A percentile compares a stretch with the other conserved stretches of the same genome.
Evolutionary conservation across 768 basidiomycete species (phyloP).

Genomic region (Mycena vitilis): DNA sequence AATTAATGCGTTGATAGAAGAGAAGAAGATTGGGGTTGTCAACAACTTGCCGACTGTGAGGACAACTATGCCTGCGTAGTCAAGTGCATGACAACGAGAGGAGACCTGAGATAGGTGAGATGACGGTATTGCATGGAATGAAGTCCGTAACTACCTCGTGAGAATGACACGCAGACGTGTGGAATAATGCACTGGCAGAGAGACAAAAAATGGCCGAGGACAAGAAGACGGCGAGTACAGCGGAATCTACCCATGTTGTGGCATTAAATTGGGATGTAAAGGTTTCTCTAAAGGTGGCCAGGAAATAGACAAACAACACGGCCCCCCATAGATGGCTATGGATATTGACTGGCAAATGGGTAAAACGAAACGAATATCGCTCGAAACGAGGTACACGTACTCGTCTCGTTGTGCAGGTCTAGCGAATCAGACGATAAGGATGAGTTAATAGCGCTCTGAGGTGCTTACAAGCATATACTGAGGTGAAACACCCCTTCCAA

Average conservation of each 20-base stretch:
- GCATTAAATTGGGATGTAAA: conserved; percentile 64
- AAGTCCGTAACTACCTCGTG: conserved; percentile 58
- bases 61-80: conserved; percentile 83
- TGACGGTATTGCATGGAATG: conserved; percentile 24
- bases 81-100: conserved; percentile 70
- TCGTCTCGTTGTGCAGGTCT: conserved; percentile 87
- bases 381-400: conserved; percentile 48
- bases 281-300: conserved; percentile 62
- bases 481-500: conserved; percentile 72
- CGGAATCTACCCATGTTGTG: conserved; percentile 70
- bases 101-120: conserved; percentile 58
- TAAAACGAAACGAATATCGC: conserved; percentile 1
- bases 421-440: conserved; percentile 31
- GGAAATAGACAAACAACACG: conserved; percentile 66
- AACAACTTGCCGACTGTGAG: conserved; percentile 30
- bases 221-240: conserved; percentile 74
- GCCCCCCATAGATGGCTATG: conserved; percentile 84
- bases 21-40: conserved; percentile 7
- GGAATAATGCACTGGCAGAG: conserved; percentile 76
- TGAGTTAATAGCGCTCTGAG: conserved; percentile 36
- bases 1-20: conserved; percentile 29
- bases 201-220: conserved; percentile 80
- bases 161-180: conserved; percentile 81
- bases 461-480: conserved; percentile 75
- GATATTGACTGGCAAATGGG: conserved; percentile 74